These are phyloP conservation scores for Geosmithia morbida DNA, from an alignment of 2,329 filamentous ascomycete genomes.

Conservation along the genomic window DNA sequence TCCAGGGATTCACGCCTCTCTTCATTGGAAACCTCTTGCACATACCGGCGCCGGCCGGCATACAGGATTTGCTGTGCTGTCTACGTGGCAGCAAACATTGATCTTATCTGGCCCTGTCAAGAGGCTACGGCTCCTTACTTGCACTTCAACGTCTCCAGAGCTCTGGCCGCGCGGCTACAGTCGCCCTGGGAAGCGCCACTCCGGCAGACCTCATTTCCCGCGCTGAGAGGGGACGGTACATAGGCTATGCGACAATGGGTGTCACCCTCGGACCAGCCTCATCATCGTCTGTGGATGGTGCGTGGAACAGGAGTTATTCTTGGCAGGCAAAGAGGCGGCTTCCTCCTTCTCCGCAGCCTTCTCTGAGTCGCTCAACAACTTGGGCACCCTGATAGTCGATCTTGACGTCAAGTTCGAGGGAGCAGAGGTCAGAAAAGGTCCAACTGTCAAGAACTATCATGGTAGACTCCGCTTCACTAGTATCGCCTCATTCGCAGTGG, in stretches of 20 bases:
- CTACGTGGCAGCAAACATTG: slow-evolving; percentile 39
- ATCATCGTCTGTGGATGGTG: slow-evolving; percentile 44
- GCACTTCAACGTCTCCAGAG: slow-evolving; percentile 41
- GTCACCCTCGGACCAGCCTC: slow-evolving; percentile 32
- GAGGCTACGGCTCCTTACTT: slow-evolving; percentile 34
- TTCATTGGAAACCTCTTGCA: slow-evolving; percentile 41
- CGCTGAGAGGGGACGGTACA: slow-evolving; percentile 45
- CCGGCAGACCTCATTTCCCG: slow-evolving; percentile 50
- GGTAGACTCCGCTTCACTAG: too few species aligned
- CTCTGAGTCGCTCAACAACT: slow-evolving; percentile 46
- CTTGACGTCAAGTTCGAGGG: slow-evolving; percentile 44
- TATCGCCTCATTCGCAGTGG: too few species aligned
- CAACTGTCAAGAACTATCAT: too few species aligned
- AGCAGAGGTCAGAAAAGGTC: slow-evolving; percentile 25
- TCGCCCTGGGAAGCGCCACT: slow-evolving; percentile 42
- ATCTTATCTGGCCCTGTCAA: slow-evolving; percentile 32
- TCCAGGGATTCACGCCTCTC: slow-evolving; percentile 44
- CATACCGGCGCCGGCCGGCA: slow-evolving; percentile 34
- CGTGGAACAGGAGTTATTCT: slow-evolving; percentile 29
- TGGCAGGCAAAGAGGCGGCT: slow-evolving; percentile 39
- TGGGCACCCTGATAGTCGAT: slow-evolving; percentile 49
- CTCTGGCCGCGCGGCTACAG: slow-evolving; percentile 41
- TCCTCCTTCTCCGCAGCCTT: slow-evolving; percentile 42
- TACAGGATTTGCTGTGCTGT: slow-evolving; percentile 38
- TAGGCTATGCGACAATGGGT: slow-evolving; percentile 35